phyloP scores from a whole-genome alignment of 495 filamentous ascomycete species.

The Penicillium soppii region DNA sequence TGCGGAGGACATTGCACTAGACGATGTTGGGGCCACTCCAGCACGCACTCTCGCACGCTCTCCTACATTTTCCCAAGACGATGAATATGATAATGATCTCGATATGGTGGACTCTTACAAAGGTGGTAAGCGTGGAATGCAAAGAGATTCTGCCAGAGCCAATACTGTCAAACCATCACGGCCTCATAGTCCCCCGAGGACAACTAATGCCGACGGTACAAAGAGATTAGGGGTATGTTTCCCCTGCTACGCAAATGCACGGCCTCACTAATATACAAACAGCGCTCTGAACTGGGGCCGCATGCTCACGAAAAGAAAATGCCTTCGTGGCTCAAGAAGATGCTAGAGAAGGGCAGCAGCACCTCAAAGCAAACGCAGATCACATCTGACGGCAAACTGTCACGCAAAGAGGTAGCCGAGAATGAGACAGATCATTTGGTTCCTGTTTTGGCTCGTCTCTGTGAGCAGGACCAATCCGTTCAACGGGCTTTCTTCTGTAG shows the following conservation, averaged over 20 bases:
- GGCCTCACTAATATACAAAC: conserved; percentile 23
- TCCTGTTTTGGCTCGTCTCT: conserved; percentile 68
- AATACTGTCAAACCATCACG: conserved; percentile 15
- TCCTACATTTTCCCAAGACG: not conserved
- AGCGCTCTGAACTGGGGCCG: conserved; percentile 69
- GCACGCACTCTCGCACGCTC: not conserved
- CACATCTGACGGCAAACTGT: conserved; percentile 46
- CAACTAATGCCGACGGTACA: conserved; percentile 10
- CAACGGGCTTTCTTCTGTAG: conserved; percentile 78
- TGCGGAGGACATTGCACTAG: conserved; percentile 55
- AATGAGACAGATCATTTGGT: conserved; percentile 71
- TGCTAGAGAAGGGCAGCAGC: conserved; percentile 65
- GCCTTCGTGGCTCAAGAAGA: conserved; percentile 72
- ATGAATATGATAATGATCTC: conserved; percentile 11
- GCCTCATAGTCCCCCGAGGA: conserved; percentile 9
- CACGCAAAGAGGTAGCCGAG: conserved; percentile 45
- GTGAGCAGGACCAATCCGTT: conserved; percentile 62
- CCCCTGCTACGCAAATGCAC: not conserved
- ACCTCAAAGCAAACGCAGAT: conserved; percentile 56
- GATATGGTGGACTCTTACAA: conserved; percentile 1
- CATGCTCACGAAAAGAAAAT: conserved; percentile 86
- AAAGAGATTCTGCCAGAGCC: conserved; percentile 12
- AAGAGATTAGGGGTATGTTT: conserved; percentile 44
- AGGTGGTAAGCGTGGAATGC: conserved; percentile 13
- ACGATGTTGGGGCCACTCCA: conserved; percentile 29